A percentile compares a stretch with the other conserved stretches of the same genome.
These are phyloP conservation scores for Triglochin maritima DNA, from an alignment of 106 monocot genomes.

Conservation along the genomic window DNA sequence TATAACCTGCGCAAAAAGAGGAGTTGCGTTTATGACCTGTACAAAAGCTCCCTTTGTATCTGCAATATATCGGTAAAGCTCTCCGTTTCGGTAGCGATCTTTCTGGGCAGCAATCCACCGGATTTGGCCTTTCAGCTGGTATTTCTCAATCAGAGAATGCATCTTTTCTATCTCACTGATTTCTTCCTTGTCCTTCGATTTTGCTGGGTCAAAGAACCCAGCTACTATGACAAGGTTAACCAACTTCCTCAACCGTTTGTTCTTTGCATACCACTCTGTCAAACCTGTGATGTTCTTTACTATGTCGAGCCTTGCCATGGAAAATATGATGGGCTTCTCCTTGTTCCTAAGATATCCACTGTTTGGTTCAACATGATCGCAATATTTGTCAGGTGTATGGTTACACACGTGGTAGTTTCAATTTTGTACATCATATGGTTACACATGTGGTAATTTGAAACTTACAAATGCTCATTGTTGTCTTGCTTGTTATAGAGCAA, in stretches of 20 bases:
- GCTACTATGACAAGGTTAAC: slow-evolving; percentile 85
- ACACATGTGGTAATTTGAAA: not conserved
- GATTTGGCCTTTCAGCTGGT: too few relatives aligned
- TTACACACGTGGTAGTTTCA: not conserved
- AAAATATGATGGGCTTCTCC: slow-evolving; percentile 83
- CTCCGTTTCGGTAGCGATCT: too few relatives aligned
- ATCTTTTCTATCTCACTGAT: slow-evolving; percentile 82
- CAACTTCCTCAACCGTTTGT: slow-evolving; percentile 56
- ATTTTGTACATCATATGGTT: not conserved
- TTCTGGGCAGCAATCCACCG: too few relatives aligned
- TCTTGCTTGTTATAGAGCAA: slow-evolving; percentile 55
- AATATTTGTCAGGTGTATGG: not conserved
- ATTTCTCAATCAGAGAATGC: slow-evolving; percentile 38
- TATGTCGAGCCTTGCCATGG: slow-evolving; percentile 88
- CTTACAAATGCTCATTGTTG: slow-evolving; percentile 69
- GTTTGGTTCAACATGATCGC: slow-evolving; percentile 1
- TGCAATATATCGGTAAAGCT: too few relatives aligned
- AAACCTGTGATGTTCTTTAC: slow-evolving; percentile 92
- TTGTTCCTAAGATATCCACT: slow-evolving; percentile 65
- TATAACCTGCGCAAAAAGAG: too few relatives aligned
- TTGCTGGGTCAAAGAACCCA: slow-evolving; percentile 64
- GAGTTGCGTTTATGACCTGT: too few relatives aligned
- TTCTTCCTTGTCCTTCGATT: slow-evolving; percentile 89
- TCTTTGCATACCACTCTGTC: slow-evolving; percentile 81
- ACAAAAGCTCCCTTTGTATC: too few relatives aligned